phyloP scores from a whole-genome alignment of 2,329 filamentous ascomycete species.

The Ophiobolus disseminans region DNA sequence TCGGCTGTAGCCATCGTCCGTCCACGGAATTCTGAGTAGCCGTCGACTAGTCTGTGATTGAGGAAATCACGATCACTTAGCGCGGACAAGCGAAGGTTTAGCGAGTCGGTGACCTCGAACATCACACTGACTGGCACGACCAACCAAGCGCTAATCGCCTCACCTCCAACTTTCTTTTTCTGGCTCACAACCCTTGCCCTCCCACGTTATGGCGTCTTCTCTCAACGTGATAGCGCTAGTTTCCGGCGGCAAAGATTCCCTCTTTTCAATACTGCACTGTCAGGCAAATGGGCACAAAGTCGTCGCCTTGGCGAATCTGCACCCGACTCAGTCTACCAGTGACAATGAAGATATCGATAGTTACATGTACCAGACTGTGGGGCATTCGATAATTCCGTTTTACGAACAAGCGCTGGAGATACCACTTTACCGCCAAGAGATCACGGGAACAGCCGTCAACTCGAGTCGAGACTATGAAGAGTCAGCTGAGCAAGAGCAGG shows the following conservation, averaged over 20 bases:
- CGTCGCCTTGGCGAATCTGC: conserved; percentile 87
- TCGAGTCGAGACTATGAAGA: conserved; percentile 72
- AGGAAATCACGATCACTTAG: conserved; percentile 12
- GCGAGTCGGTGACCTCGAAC: conserved; percentile 6
- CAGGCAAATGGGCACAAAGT: conserved; percentile 83
- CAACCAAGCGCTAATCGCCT: not conserved
- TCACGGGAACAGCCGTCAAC: conserved; percentile 74
- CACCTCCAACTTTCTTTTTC: not conserved
- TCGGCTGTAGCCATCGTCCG: not conserved
- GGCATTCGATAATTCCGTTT: conserved; percentile 83
- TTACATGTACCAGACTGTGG: conserved; percentile 99
- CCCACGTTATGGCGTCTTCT: conserved; percentile 16
- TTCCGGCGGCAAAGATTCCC: conserved; percentile 96
- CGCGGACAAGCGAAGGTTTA: conserved; percentile 18
- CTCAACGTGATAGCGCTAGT: conserved; percentile 81
- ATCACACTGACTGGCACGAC: not conserved
- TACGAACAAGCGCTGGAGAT: conserved; percentile 81
- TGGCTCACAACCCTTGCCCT: not conserved
- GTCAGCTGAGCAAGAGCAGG: conserved; percentile 47
- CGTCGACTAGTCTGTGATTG: conserved; percentile 4
- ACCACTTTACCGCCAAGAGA: conserved; percentile 82
- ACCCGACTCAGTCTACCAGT: conserved; percentile 59
- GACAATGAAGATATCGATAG: conserved; percentile 78
- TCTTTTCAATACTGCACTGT: conserved; percentile 92
- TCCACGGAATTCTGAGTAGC: conserved; percentile 1